These are phyloP conservation scores for Rhizophagus prolifer DNA, from an alignment of 192 early-diverging fungal genomes.

Conservation along the genomic window DNA sequence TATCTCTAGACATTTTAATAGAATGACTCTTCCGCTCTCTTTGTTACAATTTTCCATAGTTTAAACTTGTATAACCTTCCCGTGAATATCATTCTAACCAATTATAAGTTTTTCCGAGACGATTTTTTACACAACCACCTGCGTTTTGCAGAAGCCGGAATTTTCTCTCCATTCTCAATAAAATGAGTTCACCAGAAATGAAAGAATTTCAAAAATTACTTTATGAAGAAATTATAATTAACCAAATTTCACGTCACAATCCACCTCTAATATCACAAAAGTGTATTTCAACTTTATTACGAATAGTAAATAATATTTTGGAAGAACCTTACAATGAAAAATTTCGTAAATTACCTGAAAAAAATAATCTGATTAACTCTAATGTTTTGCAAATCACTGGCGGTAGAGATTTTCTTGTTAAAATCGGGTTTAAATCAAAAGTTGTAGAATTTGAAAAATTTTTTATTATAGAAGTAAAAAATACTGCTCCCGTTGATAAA, in stretches of 20 bases:
- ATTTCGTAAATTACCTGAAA: constrained; percentile 1
- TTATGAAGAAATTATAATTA: constrained; percentile 5
- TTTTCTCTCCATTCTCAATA: not conserved
- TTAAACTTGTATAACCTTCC: no score
- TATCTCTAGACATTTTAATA: no score
- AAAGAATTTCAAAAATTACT: not conserved
- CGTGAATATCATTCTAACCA: no score
- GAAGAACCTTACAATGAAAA: not conserved
- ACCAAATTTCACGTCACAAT: constrained; percentile 12
- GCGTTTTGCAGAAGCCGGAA: no score
- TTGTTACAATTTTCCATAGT: no score
- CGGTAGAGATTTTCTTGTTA: not conserved
- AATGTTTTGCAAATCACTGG: not conserved
- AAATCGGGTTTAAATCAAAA: constrained; percentile 2
- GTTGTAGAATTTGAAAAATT: not conserved
- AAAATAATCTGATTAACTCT: not conserved
- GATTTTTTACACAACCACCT: not conserved
- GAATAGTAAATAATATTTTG: not conserved
- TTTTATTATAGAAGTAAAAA: not conserved
- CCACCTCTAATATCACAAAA: not conserved
- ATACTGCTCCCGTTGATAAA: not conserved
- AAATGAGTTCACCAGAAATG: not conserved
- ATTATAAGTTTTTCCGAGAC: no score
- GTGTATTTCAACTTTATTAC: not conserved
- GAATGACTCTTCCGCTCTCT: no score